Base-by-base conservation (phyloP, 139 green algal species). In the Chlorella sp. region DNA sequence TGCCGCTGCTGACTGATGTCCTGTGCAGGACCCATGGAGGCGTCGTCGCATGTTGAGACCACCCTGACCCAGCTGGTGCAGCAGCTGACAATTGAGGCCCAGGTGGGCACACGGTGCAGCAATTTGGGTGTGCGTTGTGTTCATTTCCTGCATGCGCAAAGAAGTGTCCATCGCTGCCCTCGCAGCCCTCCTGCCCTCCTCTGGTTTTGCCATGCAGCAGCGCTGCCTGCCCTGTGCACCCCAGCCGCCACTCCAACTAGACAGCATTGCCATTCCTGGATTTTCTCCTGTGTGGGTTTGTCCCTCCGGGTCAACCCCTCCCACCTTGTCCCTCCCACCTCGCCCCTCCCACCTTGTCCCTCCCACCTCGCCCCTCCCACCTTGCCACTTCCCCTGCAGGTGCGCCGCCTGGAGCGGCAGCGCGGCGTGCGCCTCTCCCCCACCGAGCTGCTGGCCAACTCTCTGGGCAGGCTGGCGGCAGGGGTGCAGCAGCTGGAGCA, bases 11-110 rank as follows among this genome's bases (percentile, higher is more conserved):
- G 44, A 51, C 9, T 51, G 6, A 9, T 9, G 3, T 11, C 26
- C 65, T 18, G 0, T 72, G 74, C 89, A 93, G 91, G 92, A 13
- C 80, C 90, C 6, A 85, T 91, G 16, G 83, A 92, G 44, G 81
- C 88, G 1, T 86, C 90, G 1, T 93, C 88, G 30, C 90, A 95
- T 76, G 88, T 88, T 28, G 93, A 96, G 85, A 96, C 93, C 0
- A 89, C 78, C 34, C 73, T 91, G 32, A 95, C 94, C 60, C 93
- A 96, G 85, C 86, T 91, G 4, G 85, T 93, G 80, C 93, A 84
- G 41, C 67, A 87, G 51, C 72, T 86, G 65, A 85, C 82, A 11
- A 70, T 95, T 6, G 34, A 56, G 38, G 90, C 88, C 5, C 91
- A 92, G 90, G 91, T 91, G 60, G 51, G 74, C n/a, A n/a, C n/a